phyloP scores from a whole-genome alignment of 768 basidiomycete species.

The Leccinellum albellum region DNA sequence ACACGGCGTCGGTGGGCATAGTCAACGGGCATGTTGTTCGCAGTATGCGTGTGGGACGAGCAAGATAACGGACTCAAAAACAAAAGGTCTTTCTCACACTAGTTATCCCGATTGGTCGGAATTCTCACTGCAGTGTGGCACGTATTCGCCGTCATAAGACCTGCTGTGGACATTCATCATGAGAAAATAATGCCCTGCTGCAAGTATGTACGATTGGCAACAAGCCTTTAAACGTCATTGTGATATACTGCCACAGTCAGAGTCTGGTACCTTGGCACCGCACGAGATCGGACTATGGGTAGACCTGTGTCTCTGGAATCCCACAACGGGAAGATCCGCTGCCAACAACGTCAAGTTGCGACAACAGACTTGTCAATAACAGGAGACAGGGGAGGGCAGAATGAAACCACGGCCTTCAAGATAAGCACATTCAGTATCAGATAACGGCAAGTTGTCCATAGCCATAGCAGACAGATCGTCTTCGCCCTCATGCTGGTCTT shows the following conservation, averaged over 20 bases:
- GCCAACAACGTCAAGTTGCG: background rate
- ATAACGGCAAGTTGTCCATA: background rate
- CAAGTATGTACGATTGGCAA: background rate
- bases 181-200: background rate
- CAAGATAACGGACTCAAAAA: background rate
- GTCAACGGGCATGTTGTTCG: background rate
- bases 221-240: background rate
- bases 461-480: background rate
- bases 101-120: background rate
- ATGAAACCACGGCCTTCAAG: background rate
- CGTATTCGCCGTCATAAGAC: background rate
- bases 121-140: background rate
- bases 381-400: background rate
- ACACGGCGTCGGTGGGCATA: background rate
- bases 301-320: background rate
- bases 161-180: background rate
- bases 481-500: conserved; percentile 17
- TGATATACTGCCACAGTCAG: background rate
- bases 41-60: background rate
- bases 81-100: background rate
- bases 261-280: background rate
- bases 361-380: background rate
- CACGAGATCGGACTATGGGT: background rate
- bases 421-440: background rate
- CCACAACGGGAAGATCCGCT: background rate